A percentile compares a stretch with the other conserved stretches of the same genome.
Conservation (phyloP, 2,329 filamentous ascomycete genomes). For the Ophiostoma angusticollis region DNA sequence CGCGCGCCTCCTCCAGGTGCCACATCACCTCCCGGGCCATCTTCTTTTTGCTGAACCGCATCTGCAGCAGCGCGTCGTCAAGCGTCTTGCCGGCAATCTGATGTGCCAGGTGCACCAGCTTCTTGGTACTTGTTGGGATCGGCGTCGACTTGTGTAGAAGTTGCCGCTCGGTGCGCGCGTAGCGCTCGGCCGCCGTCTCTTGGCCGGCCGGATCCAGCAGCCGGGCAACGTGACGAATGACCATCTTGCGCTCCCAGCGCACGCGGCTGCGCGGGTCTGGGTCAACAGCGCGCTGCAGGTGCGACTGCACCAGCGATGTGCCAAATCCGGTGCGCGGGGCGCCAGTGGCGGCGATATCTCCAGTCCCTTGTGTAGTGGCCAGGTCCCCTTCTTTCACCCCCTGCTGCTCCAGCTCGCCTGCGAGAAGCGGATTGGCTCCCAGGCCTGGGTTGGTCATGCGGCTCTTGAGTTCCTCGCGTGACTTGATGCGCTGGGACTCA, state of each 20-base stretch:
- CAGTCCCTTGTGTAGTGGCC: neutral
- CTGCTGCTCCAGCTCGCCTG: constrained; percentile 36
- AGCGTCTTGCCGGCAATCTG: constrained; percentile 92
- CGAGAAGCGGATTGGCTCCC: constrained; percentile 46
- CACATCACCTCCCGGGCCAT: constrained; percentile 66
- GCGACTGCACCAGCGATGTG: constrained; percentile 30
- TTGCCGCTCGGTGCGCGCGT: constrained; percentile 51
- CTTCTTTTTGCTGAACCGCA: constrained; percentile 93
- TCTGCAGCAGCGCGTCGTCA: constrained; percentile 85
- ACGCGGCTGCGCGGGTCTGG: constrained; percentile 60
- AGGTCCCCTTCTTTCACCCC: constrained; percentile 26
- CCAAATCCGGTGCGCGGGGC: constrained; percentile 14
- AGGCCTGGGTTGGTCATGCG: constrained; percentile 31
- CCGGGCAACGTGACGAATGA: constrained; percentile 60
- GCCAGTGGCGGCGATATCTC: neutral
- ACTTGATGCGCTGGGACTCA: constrained; percentile 20
- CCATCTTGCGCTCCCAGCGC: constrained; percentile 72
- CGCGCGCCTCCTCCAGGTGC: constrained; percentile 69
- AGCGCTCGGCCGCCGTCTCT: constrained; percentile 46
- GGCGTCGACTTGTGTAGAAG: constrained; percentile 49
- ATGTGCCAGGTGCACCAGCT: constrained; percentile 70
- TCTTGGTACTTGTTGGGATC: constrained; percentile 82
- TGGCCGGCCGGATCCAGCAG: constrained; percentile 46
- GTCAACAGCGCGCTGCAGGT: constrained; percentile 54
- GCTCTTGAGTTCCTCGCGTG: constrained; percentile 28